phyloP scores from a whole-genome alignment of 2,329 filamentous ascomycete genomes.

The Trichoderma sp. region DNA sequence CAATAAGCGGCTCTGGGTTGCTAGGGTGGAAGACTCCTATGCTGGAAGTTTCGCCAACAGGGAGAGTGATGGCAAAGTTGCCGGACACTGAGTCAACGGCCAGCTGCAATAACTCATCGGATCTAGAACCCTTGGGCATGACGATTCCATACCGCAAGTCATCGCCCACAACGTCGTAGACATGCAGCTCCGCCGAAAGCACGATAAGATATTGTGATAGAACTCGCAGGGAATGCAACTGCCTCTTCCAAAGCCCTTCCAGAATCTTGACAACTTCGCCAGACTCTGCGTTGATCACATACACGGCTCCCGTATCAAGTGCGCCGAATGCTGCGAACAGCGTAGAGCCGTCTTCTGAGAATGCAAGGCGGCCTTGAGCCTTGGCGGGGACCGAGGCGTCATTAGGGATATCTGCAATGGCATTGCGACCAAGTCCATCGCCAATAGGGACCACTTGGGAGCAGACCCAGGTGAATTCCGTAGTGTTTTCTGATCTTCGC shows the following conservation, averaged over 20 bases:
- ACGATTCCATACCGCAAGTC: conserved; percentile 67
- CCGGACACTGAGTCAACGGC: conserved; percentile 67
- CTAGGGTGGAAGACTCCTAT: conserved; percentile 69
- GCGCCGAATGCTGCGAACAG: conserved; percentile 68
- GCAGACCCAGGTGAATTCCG: conserved; percentile 72
- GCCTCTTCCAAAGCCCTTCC: conserved; percentile 65
- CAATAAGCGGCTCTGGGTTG: conserved; percentile 58
- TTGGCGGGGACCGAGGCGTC: conserved; percentile 36
- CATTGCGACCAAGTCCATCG: conserved; percentile 49
- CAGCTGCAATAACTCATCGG: conserved; percentile 60
- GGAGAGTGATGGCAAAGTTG: conserved; percentile 66
- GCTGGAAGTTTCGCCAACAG: conserved; percentile 50
- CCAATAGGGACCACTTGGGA: conserved; percentile 59
- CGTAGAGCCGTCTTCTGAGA: conserved; percentile 81
- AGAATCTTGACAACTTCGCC: conserved; percentile 68
- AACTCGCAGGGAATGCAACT: conserved; percentile 68
- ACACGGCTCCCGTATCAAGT: conserved; percentile 61
- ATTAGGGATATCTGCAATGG: conserved; percentile 34
- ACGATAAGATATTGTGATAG: conserved; percentile 74
- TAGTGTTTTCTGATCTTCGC: conserved; percentile 54
- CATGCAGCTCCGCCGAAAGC: conserved; percentile 69
- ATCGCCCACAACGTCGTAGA: conserved; percentile 85
- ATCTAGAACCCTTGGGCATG: conserved; percentile 48
- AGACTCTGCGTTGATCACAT: conserved; percentile 73
- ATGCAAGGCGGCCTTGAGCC: conserved; percentile 67